Percentiles rank a stretch among this genome's conserved stretches.
phyloP scores from a whole-genome alignment of 495 filamentous ascomycete genomes.

The Podospora didyma region DNA sequence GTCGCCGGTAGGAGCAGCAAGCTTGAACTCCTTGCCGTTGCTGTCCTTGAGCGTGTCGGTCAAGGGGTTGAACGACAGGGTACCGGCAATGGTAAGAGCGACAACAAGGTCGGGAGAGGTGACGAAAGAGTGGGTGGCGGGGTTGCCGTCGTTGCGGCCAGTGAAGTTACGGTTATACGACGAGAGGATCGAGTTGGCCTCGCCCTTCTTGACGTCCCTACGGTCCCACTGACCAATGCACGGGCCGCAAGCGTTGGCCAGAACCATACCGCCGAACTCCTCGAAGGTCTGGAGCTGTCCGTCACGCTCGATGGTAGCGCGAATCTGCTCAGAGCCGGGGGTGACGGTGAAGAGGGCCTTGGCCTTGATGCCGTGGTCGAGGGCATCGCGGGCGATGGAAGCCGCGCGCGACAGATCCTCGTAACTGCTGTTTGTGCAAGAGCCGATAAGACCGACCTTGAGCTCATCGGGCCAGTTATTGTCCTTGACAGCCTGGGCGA shows the following conservation, averaged over 20 bases:
- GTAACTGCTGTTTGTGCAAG: constrained; percentile 99
- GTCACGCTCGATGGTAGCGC: constrained; percentile 90
- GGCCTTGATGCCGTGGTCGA: constrained; percentile 89
- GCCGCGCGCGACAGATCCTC: constrained; percentile 98
- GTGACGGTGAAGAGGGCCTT: constrained; percentile 93
- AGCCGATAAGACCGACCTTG: constrained; percentile 94
- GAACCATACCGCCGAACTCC: constrained; percentile 92
- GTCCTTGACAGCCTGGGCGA: constrained; percentile 86
- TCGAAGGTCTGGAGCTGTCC: constrained; percentile 95
- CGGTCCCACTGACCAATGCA: constrained; percentile 90
- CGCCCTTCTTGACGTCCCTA: constrained; percentile 92
- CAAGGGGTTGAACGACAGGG: constrained; percentile 93
- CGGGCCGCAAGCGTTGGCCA: constrained; percentile 92
- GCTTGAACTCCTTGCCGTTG: constrained; percentile 94
- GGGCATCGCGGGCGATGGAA: constrained; percentile 90
- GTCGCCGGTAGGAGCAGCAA: constrained; percentile 73
- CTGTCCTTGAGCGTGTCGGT: constrained; percentile 92
- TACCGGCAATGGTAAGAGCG: constrained; percentile 85
- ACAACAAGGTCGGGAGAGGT: constrained; percentile 97
- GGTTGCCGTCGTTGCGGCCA: constrained; percentile 98
- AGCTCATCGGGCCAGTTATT: constrained; percentile 97
- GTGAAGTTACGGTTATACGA: constrained; percentile 81
- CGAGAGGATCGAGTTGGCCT: constrained; percentile 61
- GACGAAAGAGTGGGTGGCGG: constrained; percentile 96
- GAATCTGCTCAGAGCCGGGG: constrained; percentile 96